Base-by-base conservation (phyloP, 331 rosid species). In the Prunus yedoensis region DNA sequence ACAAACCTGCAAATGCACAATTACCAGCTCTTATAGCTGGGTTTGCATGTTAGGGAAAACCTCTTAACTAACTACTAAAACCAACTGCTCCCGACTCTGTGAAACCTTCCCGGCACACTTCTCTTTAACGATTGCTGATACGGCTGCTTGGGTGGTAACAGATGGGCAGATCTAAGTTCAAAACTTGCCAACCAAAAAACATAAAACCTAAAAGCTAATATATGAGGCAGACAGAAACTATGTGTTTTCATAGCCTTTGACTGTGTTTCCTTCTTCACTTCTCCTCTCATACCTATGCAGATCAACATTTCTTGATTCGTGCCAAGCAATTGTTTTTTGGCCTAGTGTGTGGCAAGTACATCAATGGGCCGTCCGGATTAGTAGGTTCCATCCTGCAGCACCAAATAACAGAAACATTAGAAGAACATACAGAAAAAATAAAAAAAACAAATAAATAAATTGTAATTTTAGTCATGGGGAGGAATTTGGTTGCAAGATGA, bases 1-100 rank as follows among this genome's bases (percentile, higher is more conserved):
- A 72, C 56, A 41, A 3, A 30, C 25, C 30, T 3, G 45, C 54
- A 14, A 16, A 57, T 47, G 47, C 50, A 17, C 73, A 28, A 28
- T 8, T 18, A 53, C 74, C 27, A 32, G 50, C 74, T 53, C 20
- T 70, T 20, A 53, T 72, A 38, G 75, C 64, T 53, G 38, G 21
- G 12, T 72, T 71, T 57, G 67, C 25, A 70, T 30, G 20, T 35
- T 70, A 35, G 8, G 64, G 25, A 25, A 25, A 41, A 38, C n/a
- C 38, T 61, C 25, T 21, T 54, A 4, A 28, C 13, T 38, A 8
- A 72, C 21, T 18, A n/a, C 52, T n/a, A 23, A 21, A 38, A 28
- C 5, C 15, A 71, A 28, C 18, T 13, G 45, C 66, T 43, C 10
- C 54, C 21, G 27, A 38, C n/a, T 56, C 23, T 4, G n/a, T 5